Base-by-base conservation (phyloP, 352 stramenopile genomes). In the Pythium volutum region DNA sequence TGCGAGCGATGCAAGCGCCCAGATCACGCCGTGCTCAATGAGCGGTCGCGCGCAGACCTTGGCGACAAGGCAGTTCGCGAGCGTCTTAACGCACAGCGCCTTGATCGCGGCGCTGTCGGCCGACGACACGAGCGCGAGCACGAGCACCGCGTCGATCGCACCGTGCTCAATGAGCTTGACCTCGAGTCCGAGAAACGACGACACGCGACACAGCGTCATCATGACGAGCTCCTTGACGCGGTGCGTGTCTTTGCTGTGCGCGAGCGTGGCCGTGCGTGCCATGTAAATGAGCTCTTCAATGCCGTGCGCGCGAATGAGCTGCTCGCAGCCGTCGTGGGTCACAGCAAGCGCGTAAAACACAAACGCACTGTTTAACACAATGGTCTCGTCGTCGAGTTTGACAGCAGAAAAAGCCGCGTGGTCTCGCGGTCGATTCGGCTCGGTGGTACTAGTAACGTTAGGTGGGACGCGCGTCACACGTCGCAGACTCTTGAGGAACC, bases 271-370 rank as follows among this genome's bases (percentile, higher is more conserved):
- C 10, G 64, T 73, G 27, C 81, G 79, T 14, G 78, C 76, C 4
- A 93, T 64, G n/a, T 83, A 64, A 50, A 91, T 90, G 20, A 91
- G 59, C 27, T 89, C 76, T 41, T 87, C 78, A 9, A 93, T 83
- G 2, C 78, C 81, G 11, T 76, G 63, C 33, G 89, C 84, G n/a
- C 81, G 82, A n/a, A 88, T 69, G 20, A 93, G 74, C 42, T 82
- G 74, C 59, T 93, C 81, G 29, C 79, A 87, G 0, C 81, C 81
- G 49, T 91, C 80, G 18, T 88, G 72, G 0, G 84, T 85, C 3
- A 79, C 67, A 0, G 79, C 88, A 16, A 93, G 65, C 15, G 73
- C 73, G 39, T 87, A 91, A 41, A 84, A 81, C 33, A 93, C 76
- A 43, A 77, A 88, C 29, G 78, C 76, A 33, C 70, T 88, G 64